These are phyloP conservation scores for Castanospermum australe DNA, from an alignment of 306 rosid species.

Conservation along the genomic window DNA sequence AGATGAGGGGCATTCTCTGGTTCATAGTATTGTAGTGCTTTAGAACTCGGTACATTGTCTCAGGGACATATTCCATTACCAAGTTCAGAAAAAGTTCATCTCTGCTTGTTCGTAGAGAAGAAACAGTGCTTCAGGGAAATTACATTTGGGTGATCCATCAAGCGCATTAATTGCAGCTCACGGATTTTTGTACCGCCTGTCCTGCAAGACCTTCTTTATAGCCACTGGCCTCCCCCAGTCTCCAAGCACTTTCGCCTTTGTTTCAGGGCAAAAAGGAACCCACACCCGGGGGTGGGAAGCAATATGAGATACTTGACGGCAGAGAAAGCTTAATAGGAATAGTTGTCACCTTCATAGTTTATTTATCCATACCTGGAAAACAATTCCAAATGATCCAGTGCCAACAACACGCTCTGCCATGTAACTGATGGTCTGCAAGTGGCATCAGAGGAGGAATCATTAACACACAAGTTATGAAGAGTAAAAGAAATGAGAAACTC, in stretches of 20 bases:
- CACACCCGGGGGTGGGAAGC: background rate
- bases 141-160: slow-evolving; percentile 89
- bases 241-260: slow-evolving; percentile 86
- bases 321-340: background rate
- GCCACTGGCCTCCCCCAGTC: slow-evolving; percentile 77
- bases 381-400: slow-evolving; percentile 84
- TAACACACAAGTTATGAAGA: background rate
- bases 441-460: slow-evolving; percentile 21
- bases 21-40: slow-evolving; percentile 67
- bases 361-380: slow-evolving; percentile 68
- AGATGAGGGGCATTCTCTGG: slow-evolving; percentile 87
- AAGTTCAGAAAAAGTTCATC: slow-evolving; percentile 82
- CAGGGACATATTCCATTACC: slow-evolving; percentile 88
- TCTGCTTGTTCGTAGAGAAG: slow-evolving; percentile 75
- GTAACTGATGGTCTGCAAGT: slow-evolving; percentile 80
- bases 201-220: slow-evolving; percentile 86
- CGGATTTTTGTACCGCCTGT: slow-evolving; percentile 80
- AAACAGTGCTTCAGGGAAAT: slow-evolving; percentile 83
- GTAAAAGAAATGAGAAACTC: background rate
- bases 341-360: background rate
- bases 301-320: slow-evolving; percentile 14
- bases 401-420: slow-evolving; percentile 96
- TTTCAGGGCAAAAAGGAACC: slow-evolving; percentile 13
- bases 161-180: slow-evolving; percentile 84
- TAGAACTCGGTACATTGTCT: slow-evolving; percentile 75